phyloP scores from a whole-genome alignment of 2,329 filamentous ascomycete genomes.

The Fusarium temperatum region DNA sequence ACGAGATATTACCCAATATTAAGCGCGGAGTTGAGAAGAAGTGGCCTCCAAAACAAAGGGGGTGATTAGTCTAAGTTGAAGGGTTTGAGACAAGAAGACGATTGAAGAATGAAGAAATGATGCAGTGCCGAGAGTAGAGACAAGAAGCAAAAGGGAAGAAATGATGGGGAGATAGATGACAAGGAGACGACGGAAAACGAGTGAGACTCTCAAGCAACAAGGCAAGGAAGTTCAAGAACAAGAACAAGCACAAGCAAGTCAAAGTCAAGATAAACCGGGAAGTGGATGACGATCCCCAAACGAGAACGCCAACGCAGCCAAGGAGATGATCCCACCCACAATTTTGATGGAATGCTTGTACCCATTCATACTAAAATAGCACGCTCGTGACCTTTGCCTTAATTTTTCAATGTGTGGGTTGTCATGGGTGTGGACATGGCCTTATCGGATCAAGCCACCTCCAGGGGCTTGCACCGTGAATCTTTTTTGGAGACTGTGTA shows the following conservation, averaged over 20 bases:
- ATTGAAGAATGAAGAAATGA: slow-evolving; percentile 13
- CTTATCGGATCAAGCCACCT: slow-evolving; percentile 41
- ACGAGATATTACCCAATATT: slow-evolving; percentile 32
- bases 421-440: slow-evolving; percentile 28
- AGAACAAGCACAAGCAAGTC: slow-evolving; percentile 1
- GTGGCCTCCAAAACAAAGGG: slow-evolving; percentile 29
- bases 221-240: slow-evolving; percentile 14
- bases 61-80: slow-evolving; percentile 16
- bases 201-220: slow-evolving; percentile 18
- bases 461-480: slow-evolving; percentile 28
- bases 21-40: slow-evolving; percentile 20
- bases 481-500: slow-evolving; percentile 16
- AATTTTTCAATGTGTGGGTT: background rate
- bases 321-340: slow-evolving; percentile 32
- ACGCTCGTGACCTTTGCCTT: slow-evolving; percentile 20
- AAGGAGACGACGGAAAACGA: slow-evolving; percentile 23
- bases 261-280: slow-evolving; percentile 33
- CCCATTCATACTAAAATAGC: slow-evolving; percentile 6
- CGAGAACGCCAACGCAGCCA: slow-evolving; percentile 25
- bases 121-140: slow-evolving; percentile 5
- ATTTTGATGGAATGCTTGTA: slow-evolving; percentile 14
- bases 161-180: slow-evolving; percentile 2
- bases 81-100: slow-evolving; percentile 11
- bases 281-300: slow-evolving; percentile 43
- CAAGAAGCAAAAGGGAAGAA: background rate